Conservation (phyloP, 2,329 filamentous ascomycete genomes). For the Botrytis elliptica region DNA sequence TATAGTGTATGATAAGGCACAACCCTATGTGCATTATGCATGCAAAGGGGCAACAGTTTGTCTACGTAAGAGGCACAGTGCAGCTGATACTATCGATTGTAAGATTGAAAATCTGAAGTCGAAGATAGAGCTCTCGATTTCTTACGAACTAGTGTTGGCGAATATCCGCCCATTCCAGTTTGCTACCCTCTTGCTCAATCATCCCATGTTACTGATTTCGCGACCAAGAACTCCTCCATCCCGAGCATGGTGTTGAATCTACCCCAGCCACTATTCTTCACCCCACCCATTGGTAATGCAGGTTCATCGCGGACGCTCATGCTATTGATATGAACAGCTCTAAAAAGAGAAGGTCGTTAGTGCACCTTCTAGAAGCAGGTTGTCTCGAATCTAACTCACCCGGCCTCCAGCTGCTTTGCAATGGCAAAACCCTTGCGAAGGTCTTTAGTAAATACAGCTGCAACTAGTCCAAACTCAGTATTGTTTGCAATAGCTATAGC, state of each 20-base stretch:
- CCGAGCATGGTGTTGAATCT: constrained; percentile 45
- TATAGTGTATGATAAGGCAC: too few relatives aligned
- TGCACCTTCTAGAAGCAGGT: constrained; percentile 37
- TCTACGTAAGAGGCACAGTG: too few relatives aligned
- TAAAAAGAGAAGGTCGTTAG: constrained; percentile 55
- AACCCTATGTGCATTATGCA: too few relatives aligned
- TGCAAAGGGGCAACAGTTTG: too few relatives aligned
- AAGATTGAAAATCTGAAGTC: too few relatives aligned
- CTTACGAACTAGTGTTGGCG: too few relatives aligned
- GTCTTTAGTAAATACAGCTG: constrained; percentile 64
- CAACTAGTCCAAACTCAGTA: constrained; percentile 63
- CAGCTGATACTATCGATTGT: too few relatives aligned
- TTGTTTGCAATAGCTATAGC: constrained; percentile 61
- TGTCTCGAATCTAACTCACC: constrained; percentile 32
- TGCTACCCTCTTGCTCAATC: neutral
- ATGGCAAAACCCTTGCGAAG: constrained; percentile 41
- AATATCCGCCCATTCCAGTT: too few relatives aligned
- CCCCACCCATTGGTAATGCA: constrained; percentile 29
- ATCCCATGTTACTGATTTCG: constrained; percentile 23
- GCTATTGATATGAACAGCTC: constrained; percentile 64
- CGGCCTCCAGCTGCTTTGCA: constrained; percentile 52
- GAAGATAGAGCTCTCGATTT: too few relatives aligned
- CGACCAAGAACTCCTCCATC: constrained; percentile 19
- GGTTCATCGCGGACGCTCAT: constrained; percentile 64
- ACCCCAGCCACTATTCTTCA: constrained; percentile 63